Conservation (phyloP, 2,329 filamentous ascomycete species). For the Botrytis pseudocinerea region DNA sequence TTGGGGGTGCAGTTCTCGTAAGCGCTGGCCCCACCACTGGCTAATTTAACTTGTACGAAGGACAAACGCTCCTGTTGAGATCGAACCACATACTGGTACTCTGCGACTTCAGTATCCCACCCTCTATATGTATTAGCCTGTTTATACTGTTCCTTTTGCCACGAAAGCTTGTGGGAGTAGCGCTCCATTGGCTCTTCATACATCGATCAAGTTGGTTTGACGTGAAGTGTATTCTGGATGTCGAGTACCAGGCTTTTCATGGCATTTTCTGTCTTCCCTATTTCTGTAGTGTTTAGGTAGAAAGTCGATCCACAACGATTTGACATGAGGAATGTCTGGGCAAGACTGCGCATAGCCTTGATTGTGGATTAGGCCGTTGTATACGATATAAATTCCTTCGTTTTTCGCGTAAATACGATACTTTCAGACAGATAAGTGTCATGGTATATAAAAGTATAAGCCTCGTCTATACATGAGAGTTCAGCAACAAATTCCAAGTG, state of each 20-base stretch:
- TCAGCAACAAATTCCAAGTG: not conserved
- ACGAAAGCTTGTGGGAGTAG: not conserved
- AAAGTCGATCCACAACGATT: not conserved
- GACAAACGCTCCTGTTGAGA: not conserved
- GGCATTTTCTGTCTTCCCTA: not conserved
- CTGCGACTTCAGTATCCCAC: too few relatives aligned
- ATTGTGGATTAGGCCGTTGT: not conserved
- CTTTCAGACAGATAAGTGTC: too few relatives aligned
- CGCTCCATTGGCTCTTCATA: not conserved
- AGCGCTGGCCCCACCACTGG: not conserved
- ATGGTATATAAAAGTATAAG: not conserved
- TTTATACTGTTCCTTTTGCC: not conserved
- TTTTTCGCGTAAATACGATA: not conserved
- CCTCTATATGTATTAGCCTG: not conserved
- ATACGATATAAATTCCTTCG: not conserved
- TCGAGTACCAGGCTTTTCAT: not conserved
- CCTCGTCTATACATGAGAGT: not conserved
- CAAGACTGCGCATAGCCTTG: not conserved
- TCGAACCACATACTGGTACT: too few relatives aligned
- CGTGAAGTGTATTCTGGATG: not conserved
- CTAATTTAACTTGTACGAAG: conserved; percentile 5
- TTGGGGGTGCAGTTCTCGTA: not conserved
- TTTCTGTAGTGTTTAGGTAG: not conserved
- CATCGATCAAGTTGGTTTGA: not conserved
- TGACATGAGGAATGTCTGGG: not conserved